Percentiles rank a stretch among this genome's conserved stretches.
Evolutionary conservation across 176 grass and related monocot species (phyloP).

Genomic region (Juncus inflexus): DNA sequence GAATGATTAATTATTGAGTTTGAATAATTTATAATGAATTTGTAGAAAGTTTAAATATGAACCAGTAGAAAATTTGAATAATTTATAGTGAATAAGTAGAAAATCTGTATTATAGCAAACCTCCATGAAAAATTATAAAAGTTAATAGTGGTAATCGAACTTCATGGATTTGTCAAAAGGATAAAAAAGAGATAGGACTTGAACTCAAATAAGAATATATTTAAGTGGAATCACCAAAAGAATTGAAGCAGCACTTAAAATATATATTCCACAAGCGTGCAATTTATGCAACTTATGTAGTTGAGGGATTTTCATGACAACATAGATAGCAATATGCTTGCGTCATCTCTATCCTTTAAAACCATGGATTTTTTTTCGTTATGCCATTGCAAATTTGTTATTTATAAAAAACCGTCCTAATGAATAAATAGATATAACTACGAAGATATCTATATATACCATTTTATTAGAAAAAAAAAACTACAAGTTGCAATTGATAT

Average conservation of each 20-base stretch:
- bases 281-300: conserved; percentile 16
- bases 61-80: too few species aligned
- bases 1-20: too few species aligned
- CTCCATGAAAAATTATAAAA: too few species aligned
- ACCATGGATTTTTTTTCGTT: neutral
- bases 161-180: too few species aligned
- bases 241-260: conserved; percentile 26
- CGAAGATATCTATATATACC: neutral
- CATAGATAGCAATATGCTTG: conserved; percentile 42
- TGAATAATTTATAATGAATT: too few species aligned
- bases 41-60: too few species aligned
- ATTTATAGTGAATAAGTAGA: too few species aligned
- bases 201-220: too few species aligned
- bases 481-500: neutral
- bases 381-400: conserved; percentile 1
- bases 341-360: conserved; percentile 27
- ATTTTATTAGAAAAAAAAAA: neutral
- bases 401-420: neutral
- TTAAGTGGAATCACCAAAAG: too few species aligned
- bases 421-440: neutral
- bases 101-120: too few species aligned
- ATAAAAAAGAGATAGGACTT: too few species aligned
- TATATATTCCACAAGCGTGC: conserved; percentile 16
- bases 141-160: too few species aligned
- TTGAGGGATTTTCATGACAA: conserved; percentile 38